Base-by-base conservation (phyloP, 2,329 filamentous ascomycete genomes). In the Colletotrichum tofieldiae region DNA sequence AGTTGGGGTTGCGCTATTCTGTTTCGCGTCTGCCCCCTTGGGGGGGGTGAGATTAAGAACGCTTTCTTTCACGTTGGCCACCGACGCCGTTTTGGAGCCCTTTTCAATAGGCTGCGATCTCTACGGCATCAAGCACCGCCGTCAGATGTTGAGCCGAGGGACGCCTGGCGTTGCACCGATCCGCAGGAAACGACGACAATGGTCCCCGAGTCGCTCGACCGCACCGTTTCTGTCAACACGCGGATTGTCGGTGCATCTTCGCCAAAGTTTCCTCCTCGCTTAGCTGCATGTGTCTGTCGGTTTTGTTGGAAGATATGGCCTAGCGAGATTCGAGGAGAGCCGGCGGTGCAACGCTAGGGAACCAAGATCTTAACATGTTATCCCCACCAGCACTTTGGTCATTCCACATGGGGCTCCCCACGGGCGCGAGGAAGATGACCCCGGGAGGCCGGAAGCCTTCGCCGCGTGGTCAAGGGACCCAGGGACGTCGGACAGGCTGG, bases 1-100 rank as follows among this genome's bases (percentile, higher is more conserved):
- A 70, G 75, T 73, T 55, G 73, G 77, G 67, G 76, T 75, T 68
- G 65, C 73, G 65, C 75, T 75, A 45, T 68, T 51, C 23, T 49
- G 29, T 32, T 51, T 39, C 55, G n/a, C 20, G 20, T 39, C 65
- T 45, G 58, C 23, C 26, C 64, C 7, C 39, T 20, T 18, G 35
- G 23, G 43, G 43, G 56, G 66, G 67, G 67, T 71, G 61, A 65
- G 16, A n/a, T 43, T 71, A 71, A 47, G 26, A n/a, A 45, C 47
- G 23, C 26, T 65, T 64, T 23, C 47, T 39, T 54, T 32, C 32
- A 26, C 32, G 59, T 52, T 23, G 37, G 20, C 14, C 35, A 23
- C 26, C 11, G 29, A 49, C 55, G 23, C 35, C 55, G n/a, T 26
- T 43, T 37, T 32, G 37, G 55, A 43, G 16, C 51, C 35, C 41